Base-by-base conservation (phyloP, 2,329 filamentous ascomycete species). In the Venturia nashicola region DNA sequence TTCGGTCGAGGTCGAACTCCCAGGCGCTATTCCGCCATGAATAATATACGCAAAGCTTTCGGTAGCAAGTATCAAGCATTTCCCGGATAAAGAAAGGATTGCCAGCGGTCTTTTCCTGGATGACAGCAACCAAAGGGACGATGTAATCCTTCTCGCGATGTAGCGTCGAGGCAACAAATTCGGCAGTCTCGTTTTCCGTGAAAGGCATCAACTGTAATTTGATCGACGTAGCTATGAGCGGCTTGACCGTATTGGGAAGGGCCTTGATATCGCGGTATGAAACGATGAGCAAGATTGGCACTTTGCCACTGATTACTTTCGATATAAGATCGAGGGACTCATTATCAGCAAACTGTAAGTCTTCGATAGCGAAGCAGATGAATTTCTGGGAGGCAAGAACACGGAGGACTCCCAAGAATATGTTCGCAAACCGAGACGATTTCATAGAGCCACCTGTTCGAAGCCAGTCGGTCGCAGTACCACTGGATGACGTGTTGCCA, bases 1-100 rank as follows among this genome's bases (percentile, higher is more conserved):
- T 84, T 67, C 83, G 85, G 73, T 97, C 91, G 12, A 97, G 77
- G 70, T 95, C 88, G 72, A 87, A 97, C 55, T 88, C 82, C 93
- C 93, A 97, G 57, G 83, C 82, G 59, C 86, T 89, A 67, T 88
- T 84, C 68, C 86, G 86, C 80, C 94, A 96, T 66, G 91, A 91
- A 74, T 96, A 97, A 83, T 87, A 96, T 61, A 97, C 88, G 72
- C 90, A 96, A 68, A 87, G 87, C 71, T 90, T 94, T 48, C 90
- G 85, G 72, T 96, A 87, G 72, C 90, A 95, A 3, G 88, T 87
- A 70, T 90, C 90, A 5, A 97, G 82, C 83, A 97, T 95, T 75
- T 96, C 90, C 64, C 90, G 83, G 73, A 96, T 89, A 70, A 94
- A 95, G 70, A 96, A 97, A 0, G 91, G 88, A 66, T 96, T 96